These are phyloP conservation scores for Stygiomarasmius scandens DNA, from an alignment of 1,284 basidiomycete species.

Conservation along the genomic window DNA sequence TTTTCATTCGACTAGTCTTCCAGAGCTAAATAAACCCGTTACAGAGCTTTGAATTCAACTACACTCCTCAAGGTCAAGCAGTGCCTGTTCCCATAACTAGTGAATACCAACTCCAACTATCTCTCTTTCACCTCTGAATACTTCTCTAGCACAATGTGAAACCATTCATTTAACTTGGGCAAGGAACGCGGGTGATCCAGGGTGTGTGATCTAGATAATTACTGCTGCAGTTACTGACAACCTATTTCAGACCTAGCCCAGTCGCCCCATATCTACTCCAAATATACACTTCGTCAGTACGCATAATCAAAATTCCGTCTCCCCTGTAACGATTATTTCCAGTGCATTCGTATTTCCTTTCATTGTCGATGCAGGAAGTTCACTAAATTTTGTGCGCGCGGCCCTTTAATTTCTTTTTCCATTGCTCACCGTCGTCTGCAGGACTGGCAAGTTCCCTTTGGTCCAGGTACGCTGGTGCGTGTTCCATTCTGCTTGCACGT, in stretches of 20 bases:
- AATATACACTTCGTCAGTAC: conserved; percentile 57
- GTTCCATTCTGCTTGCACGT: background rate
- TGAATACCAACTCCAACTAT: conserved; percentile 25
- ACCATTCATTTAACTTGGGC: conserved; percentile 54
- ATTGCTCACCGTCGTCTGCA: conserved; percentile 22
- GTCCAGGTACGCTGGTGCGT: conserved; percentile 54
- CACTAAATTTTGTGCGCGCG: conserved; percentile 47
- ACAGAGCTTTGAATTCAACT: background rate
- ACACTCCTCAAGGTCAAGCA: conserved; percentile 18
- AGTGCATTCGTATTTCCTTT: conserved; percentile 56
- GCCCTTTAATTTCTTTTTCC: background rate
- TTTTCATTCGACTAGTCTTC: no score
- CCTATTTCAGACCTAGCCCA: conserved; percentile 48
- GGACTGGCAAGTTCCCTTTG: conserved; percentile 61
- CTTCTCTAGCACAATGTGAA: conserved; percentile 53
- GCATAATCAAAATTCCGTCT: background rate
- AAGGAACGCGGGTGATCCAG: conserved; percentile 41
- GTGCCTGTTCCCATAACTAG: conserved; percentile 52
- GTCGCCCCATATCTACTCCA: conserved; percentile 60
- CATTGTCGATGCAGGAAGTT: conserved; percentile 49
- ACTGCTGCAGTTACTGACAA: background rate
- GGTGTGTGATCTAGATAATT: conserved; percentile 35
- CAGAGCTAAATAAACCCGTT: no score
- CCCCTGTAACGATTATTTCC: background rate
- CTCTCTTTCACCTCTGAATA: conserved; percentile 7